phyloP scores from a whole-genome alignment of 352 stramenopile genomes.

The Halophytophthora polymorphica region DNA sequence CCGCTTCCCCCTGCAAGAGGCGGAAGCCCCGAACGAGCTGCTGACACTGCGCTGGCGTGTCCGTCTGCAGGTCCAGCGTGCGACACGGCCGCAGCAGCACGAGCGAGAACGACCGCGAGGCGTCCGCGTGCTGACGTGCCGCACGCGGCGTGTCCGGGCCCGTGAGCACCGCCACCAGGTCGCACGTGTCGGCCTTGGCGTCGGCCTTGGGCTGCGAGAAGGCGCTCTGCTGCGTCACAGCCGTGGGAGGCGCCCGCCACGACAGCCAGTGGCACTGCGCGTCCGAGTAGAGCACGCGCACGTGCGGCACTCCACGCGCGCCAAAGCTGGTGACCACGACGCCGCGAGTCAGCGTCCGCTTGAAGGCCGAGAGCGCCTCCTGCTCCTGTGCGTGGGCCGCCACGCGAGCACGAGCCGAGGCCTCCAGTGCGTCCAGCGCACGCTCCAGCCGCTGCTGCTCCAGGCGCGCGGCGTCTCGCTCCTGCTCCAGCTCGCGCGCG shows the following conservation, averaged over 20 bases:
- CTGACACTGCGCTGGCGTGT: slow-evolving; percentile 47
- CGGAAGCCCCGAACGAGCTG: slow-evolving; percentile 53
- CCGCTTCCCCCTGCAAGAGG: slow-evolving; percentile 46
- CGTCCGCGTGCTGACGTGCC: slow-evolving; percentile 29
- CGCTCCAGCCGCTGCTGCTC: slow-evolving; percentile 29
- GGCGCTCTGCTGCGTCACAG: slow-evolving; percentile 8
- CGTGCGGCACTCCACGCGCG: slow-evolving; percentile 37
- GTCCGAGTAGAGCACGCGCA: slow-evolving; percentile 54
- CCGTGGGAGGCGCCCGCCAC: slow-evolving; percentile 38
- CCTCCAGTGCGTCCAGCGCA: slow-evolving; percentile 35
- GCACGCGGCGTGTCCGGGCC: slow-evolving; percentile 52
- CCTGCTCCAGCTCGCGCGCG: slow-evolving; percentile 20
- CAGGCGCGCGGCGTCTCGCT: slow-evolving; percentile 16
- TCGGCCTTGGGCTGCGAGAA: slow-evolving; percentile 38
- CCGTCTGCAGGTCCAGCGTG: slow-evolving; percentile 61
- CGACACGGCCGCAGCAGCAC: slow-evolving; percentile 69
- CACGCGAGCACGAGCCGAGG: slow-evolving; percentile 16
- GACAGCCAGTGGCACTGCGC: slow-evolving; percentile 55
- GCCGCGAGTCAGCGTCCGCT: slow-evolving; percentile 46
- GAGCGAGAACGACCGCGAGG: slow-evolving; percentile 58
- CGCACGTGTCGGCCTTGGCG: slow-evolving; percentile 45
- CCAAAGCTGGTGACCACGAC: slow-evolving; percentile 61
- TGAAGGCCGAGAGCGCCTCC: slow-evolving; percentile 49
- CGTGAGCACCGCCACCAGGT: slow-evolving; percentile 48
- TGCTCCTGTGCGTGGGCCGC: slow-evolving; percentile 36